Percentiles rank a stretch among this genome's conserved stretches.
Evolutionary conservation across 306 rosid genomes (phyloP).

Genomic region (Cicer chorassanicum): DNA sequence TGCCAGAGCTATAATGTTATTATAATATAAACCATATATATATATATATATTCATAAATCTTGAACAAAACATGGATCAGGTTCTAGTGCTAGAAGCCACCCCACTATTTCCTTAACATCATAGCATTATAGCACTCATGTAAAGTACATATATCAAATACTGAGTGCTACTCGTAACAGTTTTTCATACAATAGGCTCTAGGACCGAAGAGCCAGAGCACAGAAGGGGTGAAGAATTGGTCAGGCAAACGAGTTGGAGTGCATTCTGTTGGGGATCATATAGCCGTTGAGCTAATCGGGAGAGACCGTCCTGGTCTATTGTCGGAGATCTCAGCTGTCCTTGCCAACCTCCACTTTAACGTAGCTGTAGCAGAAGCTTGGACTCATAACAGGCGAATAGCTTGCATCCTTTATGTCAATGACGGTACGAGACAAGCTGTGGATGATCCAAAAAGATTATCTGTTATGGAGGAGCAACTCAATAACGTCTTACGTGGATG

Average conservation of each 20-base stretch:
- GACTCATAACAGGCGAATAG: conserved; percentile 77
- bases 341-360: conserved; percentile 69
- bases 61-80: neutral
- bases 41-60: no score
- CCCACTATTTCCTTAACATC: conserved; percentile 22
- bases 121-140: conserved; percentile 3
- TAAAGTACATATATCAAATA: conserved; percentile 23
- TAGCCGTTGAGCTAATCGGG: conserved; percentile 72
- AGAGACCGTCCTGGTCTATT: conserved; percentile 78
- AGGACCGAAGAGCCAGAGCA: conserved; percentile 72
- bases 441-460: conserved; percentile 53
- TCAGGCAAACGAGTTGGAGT: conserved; percentile 65
- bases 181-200: conserved; percentile 61
- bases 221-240: conserved; percentile 56
- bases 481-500: conserved; percentile 67
- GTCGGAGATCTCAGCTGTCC: conserved; percentile 83
- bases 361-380: conserved; percentile 78
- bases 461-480: conserved; percentile 73
- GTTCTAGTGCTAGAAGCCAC: neutral
- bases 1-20: no score
- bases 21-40: no score
- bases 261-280: conserved; percentile 66
- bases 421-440: conserved; percentile 52
- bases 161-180: conserved; percentile 42
- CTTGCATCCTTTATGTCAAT: conserved; percentile 69